These are phyloP conservation scores for Fraxinus sp. DNA, from an alignment of 305 asterid species.

Conservation along the genomic window DNA sequence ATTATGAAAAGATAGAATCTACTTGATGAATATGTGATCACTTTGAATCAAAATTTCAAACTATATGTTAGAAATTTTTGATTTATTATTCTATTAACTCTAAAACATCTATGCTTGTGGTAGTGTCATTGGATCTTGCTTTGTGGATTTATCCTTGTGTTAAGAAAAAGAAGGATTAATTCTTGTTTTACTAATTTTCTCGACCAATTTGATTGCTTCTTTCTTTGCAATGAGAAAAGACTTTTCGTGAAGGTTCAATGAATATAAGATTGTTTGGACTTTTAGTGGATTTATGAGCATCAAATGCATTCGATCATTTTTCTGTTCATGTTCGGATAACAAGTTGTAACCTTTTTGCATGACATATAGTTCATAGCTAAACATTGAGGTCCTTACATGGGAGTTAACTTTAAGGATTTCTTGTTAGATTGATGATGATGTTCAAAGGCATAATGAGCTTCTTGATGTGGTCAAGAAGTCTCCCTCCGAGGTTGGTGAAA, in stretches of 20 bases:
- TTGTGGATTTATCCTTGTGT: conserved; percentile 10
- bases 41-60: not conserved
- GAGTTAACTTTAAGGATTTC: conserved; percentile 25
- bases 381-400: not conserved
- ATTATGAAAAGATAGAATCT: not conserved
- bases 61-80: not conserved
- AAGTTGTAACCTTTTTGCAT: not conserved
- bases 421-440: conserved; percentile 73
- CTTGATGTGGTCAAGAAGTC: conserved; percentile 60
- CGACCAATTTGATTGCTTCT: not conserved
- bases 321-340: not conserved
- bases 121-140: not conserved
- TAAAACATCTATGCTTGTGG: not conserved
- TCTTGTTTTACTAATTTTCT: not conserved
- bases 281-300: not conserved
- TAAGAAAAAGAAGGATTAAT: not conserved
- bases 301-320: not conserved
- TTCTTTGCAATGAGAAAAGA: not conserved
- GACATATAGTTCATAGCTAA: not conserved
- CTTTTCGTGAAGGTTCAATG: not conserved
- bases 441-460: conserved; percentile 81
- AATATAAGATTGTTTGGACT: not conserved
- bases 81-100: not conserved
- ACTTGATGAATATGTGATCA: not conserved
- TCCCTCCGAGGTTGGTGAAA: conserved; percentile 64